Percentiles rank a stretch among this genome's conserved stretches.
Evolutionary conservation across 371 early-diverging fungal species (phyloP).

Genomic region (Umbelopsis sp.): DNA sequence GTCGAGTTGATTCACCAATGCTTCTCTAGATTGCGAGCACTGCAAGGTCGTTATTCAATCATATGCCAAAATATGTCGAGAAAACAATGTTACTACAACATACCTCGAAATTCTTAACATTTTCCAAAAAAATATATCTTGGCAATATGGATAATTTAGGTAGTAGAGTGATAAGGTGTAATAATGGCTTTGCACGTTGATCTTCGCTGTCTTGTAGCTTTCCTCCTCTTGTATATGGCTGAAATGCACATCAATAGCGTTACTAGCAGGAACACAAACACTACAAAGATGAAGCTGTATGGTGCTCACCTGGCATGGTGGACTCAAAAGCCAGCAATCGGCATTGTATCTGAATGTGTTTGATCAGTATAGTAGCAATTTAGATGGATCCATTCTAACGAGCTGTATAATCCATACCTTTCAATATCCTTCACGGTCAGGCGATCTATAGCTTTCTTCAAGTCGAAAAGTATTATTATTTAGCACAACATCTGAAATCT

Average conservation of each 20-base stretch:
- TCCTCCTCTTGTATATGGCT: conserved; percentile 76
- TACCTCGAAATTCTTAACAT: conserved; percentile 81
- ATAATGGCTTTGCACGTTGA: conserved; percentile 65
- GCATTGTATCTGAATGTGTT: conserved; percentile 50
- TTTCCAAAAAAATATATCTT: conserved; percentile 68
- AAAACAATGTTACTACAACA: not conserved
- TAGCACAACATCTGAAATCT: not conserved
- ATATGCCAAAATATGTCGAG: too few species aligned
- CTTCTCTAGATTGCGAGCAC: conserved; percentile 63
- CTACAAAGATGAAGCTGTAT: not conserved
- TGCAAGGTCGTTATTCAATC: conserved; percentile 14
- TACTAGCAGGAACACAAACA: not conserved
- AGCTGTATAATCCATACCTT: conserved; percentile 31
- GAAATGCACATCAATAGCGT: not conserved
- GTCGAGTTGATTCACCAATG: conserved; percentile 59
- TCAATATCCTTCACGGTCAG: conserved; percentile 63
- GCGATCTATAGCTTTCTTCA: conserved; percentile 66
- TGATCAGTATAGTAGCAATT: not conserved
- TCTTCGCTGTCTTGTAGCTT: conserved; percentile 67
- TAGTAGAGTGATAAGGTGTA: conserved; percentile 65
- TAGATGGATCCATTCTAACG: not conserved
- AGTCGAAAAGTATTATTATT: not conserved
- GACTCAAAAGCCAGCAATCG: conserved; percentile 80
- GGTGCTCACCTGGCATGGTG: conserved; percentile 74
- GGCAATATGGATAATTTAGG: conserved; percentile 54